Evolutionary conservation across 2,329 filamentous ascomycete genomes (phyloP), one percentile per base, ranked within the genome.

Genomic region (Colletotrichum liriopes): DNA sequence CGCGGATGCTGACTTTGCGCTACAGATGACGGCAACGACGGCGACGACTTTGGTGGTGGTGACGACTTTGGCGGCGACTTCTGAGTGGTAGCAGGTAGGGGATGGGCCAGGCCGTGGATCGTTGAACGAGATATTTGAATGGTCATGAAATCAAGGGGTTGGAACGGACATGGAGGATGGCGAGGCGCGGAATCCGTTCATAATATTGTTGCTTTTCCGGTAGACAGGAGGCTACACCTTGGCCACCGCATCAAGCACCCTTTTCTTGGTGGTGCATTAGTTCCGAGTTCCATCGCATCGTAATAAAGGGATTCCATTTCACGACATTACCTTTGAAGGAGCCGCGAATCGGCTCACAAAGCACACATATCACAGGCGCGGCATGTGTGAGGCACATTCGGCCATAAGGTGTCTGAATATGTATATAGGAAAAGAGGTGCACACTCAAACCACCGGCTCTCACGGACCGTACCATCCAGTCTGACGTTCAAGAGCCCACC

Each of bases 21-120:
- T 39, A 8, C 18, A 73, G 35, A 74, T 26, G 73, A 73, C 47
- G 66, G 71, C 26, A 35, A 72, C 26, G 76, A 76, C 39, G 77
- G 75, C 65, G 72, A 72, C 67, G 76, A 78, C 52, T 76, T 74
- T 71, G 77, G 74, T 56, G 77, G 74, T 60, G 77, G 78, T 43
- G 81, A 72, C 63, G 79, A 79, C 65, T 80, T 78, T 49, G 80
- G 77, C 20, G 78, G 83, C 37, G 83, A 85, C 72, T 85, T 85
- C 70, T 84, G 81, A 80, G 64, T n/a, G 35, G 51, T 9, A 12
- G 23, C 6, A 39, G 26, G 7, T 9, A 26, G 29, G 29, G 6
- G 29, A 6, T 32, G 29, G 29, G 35, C 26, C 2, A 16, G 4
- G 29, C 20, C 14, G 26, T 16, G 41, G n/a, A 23, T 7, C 20